These are phyloP conservation scores for Thecamonas trahens DNA, from an alignment of 78 protist species.

Conservation along the genomic window DNA sequence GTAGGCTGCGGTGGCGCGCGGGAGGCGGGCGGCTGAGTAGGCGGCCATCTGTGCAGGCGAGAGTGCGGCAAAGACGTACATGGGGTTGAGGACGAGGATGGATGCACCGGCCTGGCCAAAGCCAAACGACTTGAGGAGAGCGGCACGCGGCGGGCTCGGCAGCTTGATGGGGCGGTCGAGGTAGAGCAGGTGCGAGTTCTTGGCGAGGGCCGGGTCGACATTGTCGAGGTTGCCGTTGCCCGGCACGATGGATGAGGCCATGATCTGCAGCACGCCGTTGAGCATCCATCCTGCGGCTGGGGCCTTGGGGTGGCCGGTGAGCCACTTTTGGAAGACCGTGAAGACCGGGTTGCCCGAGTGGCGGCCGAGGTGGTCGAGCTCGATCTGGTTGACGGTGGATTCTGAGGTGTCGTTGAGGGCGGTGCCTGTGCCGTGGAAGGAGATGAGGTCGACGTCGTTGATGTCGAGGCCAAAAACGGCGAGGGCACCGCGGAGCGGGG, in stretches of 20 bases:
- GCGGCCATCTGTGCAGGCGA: background rate
- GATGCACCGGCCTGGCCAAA: slow-evolving; percentile 67
- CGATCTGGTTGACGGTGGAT: slow-evolving; percentile 15
- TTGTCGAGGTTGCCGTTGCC: slow-evolving; percentile 72
- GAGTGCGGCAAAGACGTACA: slow-evolving; percentile 3
- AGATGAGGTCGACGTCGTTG: slow-evolving; percentile 51
- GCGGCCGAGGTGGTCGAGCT: slow-evolving; percentile 47
- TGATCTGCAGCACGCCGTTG: slow-evolving; percentile 49
- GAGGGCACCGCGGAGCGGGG: slow-evolving; percentile 55
- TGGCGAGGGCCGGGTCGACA: slow-evolving; percentile 22
- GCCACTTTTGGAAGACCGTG: slow-evolving; percentile 43
- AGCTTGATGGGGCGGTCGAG: background rate
- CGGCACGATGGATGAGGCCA: slow-evolving; percentile 30
- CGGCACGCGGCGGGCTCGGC: too few relatives aligned
- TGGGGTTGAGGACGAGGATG: slow-evolving; percentile 43
- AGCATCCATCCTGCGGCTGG: slow-evolving; percentile 70
- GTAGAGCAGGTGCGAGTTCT: slow-evolving; percentile 17
- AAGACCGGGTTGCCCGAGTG: slow-evolving; percentile 32
- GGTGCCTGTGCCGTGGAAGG: slow-evolving; percentile 65
- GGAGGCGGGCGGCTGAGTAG: slow-evolving; percentile 8
- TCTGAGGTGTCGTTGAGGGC: slow-evolving; percentile 48
- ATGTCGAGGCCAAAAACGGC: slow-evolving; percentile 43
- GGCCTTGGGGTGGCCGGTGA: slow-evolving; percentile 62
- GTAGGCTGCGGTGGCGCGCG: slow-evolving; percentile 6
- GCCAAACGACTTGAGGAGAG: slow-evolving; percentile 48